Conservation (phyloP, 2,329 filamentous ascomycete genomes). For the Macrophomina tecta region DNA sequence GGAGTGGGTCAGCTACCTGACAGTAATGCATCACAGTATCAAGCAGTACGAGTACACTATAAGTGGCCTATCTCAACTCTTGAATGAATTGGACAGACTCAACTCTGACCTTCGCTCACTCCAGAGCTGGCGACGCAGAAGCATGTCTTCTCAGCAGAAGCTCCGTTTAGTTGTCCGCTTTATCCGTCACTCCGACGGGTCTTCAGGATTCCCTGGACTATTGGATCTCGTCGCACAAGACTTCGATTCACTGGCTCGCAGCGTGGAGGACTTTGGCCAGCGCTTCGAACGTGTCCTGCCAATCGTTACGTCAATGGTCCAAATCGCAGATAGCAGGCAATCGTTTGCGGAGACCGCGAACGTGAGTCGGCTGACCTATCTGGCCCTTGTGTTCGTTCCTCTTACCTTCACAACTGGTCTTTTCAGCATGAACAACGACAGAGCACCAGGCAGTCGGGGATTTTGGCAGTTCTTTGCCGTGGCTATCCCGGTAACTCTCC, state of each 20-base stretch:
- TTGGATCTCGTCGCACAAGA: not conserved
- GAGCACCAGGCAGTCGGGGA: not conserved
- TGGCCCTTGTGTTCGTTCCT: constrained; percentile 24
- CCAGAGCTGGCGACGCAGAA: constrained; percentile 36
- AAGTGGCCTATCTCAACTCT: constrained; percentile 11
- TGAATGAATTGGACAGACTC: constrained; percentile 31
- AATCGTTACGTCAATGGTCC: constrained; percentile 17
- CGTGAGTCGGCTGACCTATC: constrained; percentile 22
- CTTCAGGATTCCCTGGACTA: not conserved
- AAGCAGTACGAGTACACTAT: constrained; percentile 35
- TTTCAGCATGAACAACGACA: constrained; percentile 17
- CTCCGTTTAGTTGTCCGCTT: constrained; percentile 26
- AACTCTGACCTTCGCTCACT: constrained; percentile 33
- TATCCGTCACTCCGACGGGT: not conserved
- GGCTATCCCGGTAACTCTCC: constrained; percentile 13
- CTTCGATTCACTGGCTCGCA: not conserved
- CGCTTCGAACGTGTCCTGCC: constrained; percentile 14
- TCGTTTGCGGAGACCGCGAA: constrained; percentile 10
- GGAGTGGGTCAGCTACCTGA: constrained; percentile 37
- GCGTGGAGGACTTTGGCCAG: not conserved
- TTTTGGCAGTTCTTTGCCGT: constrained; percentile 28
- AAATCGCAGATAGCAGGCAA: constrained; percentile 18
- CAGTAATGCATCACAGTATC: constrained; percentile 35
- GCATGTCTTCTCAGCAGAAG: constrained; percentile 33
- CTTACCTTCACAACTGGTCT: constrained; percentile 18